Base-by-base conservation (phyloP, 2,329 filamentous ascomycete species). In the Cladosporium oxysporum region DNA sequence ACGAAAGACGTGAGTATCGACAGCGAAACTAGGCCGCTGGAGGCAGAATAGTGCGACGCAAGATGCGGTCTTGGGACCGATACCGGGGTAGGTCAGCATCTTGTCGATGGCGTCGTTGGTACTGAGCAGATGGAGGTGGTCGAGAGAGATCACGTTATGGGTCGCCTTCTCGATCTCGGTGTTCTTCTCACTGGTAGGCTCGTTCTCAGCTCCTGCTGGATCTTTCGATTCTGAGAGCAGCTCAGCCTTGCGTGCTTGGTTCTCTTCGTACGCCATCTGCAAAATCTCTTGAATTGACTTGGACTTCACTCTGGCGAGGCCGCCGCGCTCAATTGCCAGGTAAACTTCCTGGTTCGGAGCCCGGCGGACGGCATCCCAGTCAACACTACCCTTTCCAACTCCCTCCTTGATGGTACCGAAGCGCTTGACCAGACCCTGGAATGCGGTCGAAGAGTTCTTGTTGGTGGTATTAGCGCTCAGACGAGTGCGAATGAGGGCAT, bases 281-380 rank as follows among this genome's bases (percentile, higher is more conserved):
- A 96, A 81, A 41, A 92, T 92, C 18, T 79, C 78, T 75, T 93
- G 92, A 73, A 96, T 91, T 69, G 89, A 83, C 62, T 84, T 88
- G 66, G 87, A 88, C 77, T 93, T 95, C 18, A 83, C 82, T n/a
- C 85, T 84, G 2, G 87, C 89, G 2, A 93, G 80, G 0, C 92
- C 92, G 11, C 91, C 91, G 8, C 80, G 78, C 70, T 87, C 88
- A 73, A 95, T 92, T 0, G 90, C 86, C 60, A 89, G 79, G 55
- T 85, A 86, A n/a, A 95, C 81, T 6, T 90, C 85, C 47, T 84
- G 80, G 5, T 85, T 75, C 1, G 85, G 76, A 1, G 88, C 86
- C 29, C 80, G 76, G 26, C 87, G 85, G 1, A 93, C 88, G 11
- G 86, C 87, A 70, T 92, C 86, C 90, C 90, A 94, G 74, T 93